These are phyloP conservation scores for Ustilago xerochloae DNA, from an alignment of 1,284 basidiomycete genomes.

Conservation along the genomic window DNA sequence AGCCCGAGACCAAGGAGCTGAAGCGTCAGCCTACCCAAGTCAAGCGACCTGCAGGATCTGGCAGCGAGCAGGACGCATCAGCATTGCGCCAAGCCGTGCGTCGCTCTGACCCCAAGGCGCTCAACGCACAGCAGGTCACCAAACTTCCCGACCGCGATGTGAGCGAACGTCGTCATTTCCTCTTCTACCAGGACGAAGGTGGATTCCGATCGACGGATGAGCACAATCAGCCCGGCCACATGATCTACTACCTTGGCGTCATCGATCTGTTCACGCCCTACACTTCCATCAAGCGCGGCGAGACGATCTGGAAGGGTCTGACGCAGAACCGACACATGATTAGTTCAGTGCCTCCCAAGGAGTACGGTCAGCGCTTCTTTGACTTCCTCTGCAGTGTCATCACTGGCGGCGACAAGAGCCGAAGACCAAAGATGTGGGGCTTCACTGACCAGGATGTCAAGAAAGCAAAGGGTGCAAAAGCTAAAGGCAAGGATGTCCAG, in stretches of 20 bases:
- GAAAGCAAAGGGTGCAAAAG: constrained; percentile 10
- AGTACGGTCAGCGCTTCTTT: constrained; percentile 64
- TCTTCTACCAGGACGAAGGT: constrained; percentile 98
- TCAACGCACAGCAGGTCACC: constrained; percentile 74
- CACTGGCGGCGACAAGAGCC: constrained; percentile 51
- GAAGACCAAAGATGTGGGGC: constrained; percentile 51
- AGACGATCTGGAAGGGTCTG: constrained; percentile 92
- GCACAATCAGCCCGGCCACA: constrained; percentile 77
- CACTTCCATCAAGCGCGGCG: constrained; percentile 79
- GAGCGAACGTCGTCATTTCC: constrained; percentile 82
- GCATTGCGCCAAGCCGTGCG: constrained; percentile 75
- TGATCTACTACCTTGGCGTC: constrained; percentile 81
- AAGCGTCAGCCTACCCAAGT: constrained; percentile 42
- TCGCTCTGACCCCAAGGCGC: constrained; percentile 80
- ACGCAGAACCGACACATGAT: constrained; percentile 68
- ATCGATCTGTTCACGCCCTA: constrained; percentile 78
- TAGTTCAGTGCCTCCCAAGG: constrained; percentile 60
- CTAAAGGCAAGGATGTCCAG: constrained; percentile 2
- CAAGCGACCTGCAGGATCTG: constrained; percentile 32
- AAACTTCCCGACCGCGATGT: constrained; percentile 76
- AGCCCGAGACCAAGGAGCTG: constrained; percentile 72
- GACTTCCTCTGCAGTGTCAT: constrained; percentile 56
- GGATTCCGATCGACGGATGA: constrained; percentile 91
- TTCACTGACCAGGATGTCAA: constrained; percentile 22
- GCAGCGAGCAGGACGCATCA: constrained; percentile 74